Conservation (phyloP, 495 filamentous ascomycete genomes). For the Astrocystis sublimbata region DNA sequence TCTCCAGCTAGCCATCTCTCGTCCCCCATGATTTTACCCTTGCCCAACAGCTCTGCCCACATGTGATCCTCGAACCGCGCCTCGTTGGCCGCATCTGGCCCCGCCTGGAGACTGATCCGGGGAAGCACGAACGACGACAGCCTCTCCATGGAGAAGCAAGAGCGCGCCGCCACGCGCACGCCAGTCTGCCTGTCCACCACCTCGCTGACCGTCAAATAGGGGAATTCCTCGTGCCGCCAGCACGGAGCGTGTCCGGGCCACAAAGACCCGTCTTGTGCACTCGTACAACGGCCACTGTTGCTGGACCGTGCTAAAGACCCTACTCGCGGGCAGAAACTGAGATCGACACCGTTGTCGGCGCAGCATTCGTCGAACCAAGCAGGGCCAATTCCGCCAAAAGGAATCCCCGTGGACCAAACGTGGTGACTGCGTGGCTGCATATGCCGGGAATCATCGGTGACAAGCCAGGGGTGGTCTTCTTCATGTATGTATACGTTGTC, state of each 20-base stretch:
- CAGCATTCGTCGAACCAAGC: constrained; percentile 52
- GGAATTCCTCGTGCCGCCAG: constrained; percentile 58
- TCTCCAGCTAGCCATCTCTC: constrained; percentile 66
- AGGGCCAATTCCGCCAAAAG: constrained; percentile 55
- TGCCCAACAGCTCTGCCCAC: constrained; percentile 53
- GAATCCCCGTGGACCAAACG: constrained; percentile 56
- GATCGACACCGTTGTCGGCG: constrained; percentile 47
- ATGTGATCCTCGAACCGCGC: constrained; percentile 46
- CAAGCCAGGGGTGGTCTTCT: constrained; percentile 53
- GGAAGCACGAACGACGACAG: constrained; percentile 27
- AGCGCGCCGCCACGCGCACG: constrained; percentile 57
- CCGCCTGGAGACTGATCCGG: constrained; percentile 19
- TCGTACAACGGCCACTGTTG: constrained; percentile 12
- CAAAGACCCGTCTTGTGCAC: background rate
- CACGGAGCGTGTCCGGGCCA: constrained; percentile 50
- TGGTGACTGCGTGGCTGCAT: constrained; percentile 45
- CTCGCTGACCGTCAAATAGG: constrained; percentile 58
- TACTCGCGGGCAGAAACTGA: constrained; percentile 46
- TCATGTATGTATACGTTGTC: constrained; percentile 53
- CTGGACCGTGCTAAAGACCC: constrained; percentile 31
- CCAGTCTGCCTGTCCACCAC: constrained; percentile 53
- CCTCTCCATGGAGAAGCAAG: constrained; percentile 33
- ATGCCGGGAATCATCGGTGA: constrained; percentile 43
- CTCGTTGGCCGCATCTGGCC: constrained; percentile 28
- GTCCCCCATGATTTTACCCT: constrained; percentile 60